Evolutionary conservation across 768 basidiomycete genomes (phyloP), one percentile per base, ranked within the genome.

Genomic region (Tephrocybe sp.): DNA sequence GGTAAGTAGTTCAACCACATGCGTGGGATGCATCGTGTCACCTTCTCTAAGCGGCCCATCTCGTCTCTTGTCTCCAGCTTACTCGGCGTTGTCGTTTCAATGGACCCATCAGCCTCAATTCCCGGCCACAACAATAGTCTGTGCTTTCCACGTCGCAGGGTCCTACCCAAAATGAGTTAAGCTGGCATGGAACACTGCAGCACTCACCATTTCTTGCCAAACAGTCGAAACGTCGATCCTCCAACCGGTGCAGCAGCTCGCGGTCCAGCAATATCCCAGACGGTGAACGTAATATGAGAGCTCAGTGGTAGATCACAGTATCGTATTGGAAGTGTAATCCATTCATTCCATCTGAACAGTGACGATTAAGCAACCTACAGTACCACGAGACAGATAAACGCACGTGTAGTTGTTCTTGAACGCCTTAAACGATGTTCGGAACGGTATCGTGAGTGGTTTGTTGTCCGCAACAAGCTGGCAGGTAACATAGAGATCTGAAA

Each of bases 41-140:
- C 93, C 81, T 93, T 93, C 68, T 98, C 95, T 41, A 99, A 68
- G 39, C 95, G 75, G 3, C 94, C 97, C 91, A 96, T 94, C 68
- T 98, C 97, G 62, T 99, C 97, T 53, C 81, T 78, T 0, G 74
- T 72, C 40, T 80, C 85, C 15, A 86, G 64, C 62, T 97, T 98
- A 65, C 93, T 96, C 0, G 94, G 94, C 1, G 97, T 99, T 1
- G 80, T 76, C 0, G 87, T 80, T 37, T 96, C 86, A 20, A 80
- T 75, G 0, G 85, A 85, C 0, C 92, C 91, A 66, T 98, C 96
- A 3, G 93, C 97, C 62, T 92, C 88, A 23, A 81, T 72, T 5
- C 80, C 90, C 2, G 83, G 81, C 89, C 95, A 96, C 10, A 99
- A 69, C 39, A 86, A 73, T 10, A 97, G 72, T 40, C 96, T 74